These are phyloP conservation scores for Coelastrella sp. DNA, from an alignment of 139 green algal genomes.

Conservation along the genomic window DNA sequence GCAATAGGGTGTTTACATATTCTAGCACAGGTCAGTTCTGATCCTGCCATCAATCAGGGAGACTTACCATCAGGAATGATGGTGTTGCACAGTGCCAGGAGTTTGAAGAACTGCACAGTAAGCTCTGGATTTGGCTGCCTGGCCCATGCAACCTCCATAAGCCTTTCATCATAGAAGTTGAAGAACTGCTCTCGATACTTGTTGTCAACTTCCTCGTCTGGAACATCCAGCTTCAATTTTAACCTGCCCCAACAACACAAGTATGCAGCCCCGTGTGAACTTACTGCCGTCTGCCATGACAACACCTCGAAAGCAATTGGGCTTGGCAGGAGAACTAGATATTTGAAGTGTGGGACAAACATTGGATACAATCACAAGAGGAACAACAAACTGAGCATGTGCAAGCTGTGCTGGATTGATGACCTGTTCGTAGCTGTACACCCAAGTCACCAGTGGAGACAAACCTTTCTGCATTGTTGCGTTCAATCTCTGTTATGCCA, in stretches of 20 bases:
- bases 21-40: too few relatives aligned
- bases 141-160: conserved; percentile 81
- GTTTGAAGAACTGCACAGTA: conserved; percentile 74
- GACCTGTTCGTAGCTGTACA: neutral
- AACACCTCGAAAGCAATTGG: too few relatives aligned
- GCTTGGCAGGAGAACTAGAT: too few relatives aligned
- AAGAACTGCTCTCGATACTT: conserved; percentile 65
- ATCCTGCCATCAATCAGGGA: neutral
- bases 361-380: too few relatives aligned
- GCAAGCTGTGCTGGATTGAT: neutral
- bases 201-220: conserved; percentile 26
- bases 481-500: conserved; percentile 92
- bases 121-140: conserved; percentile 45
- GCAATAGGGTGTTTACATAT: too few relatives aligned
- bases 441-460: too few relatives aligned
- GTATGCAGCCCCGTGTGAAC: neutral
- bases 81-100: conserved; percentile 87
- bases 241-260: conserved; percentile 43
- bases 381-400: too few relatives aligned
- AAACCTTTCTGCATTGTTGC: too few relatives aligned
- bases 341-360: too few relatives aligned
- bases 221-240: conserved; percentile 44
- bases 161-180: conserved; percentile 89
- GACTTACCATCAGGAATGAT: conserved; percentile 72
- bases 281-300: too few relatives aligned